Conservation (phyloP, 1,139 yeast species). For the Yamadazyma taylorii region DNA sequence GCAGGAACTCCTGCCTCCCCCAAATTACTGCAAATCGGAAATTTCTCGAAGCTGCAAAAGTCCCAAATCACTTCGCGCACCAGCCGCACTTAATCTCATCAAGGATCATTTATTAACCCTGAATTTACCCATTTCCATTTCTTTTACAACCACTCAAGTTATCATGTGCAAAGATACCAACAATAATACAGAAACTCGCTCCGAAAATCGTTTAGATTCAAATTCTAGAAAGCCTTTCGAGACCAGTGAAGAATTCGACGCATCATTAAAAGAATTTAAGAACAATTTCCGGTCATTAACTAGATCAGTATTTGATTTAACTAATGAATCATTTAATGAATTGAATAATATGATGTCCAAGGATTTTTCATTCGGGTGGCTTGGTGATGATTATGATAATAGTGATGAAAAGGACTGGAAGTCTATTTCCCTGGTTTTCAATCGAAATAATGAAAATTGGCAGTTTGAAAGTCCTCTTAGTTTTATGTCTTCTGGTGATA, state of each 20-base stretch:
- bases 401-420: constrained; percentile 5
- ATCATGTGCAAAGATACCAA: not conserved
- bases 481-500: constrained; percentile 1
- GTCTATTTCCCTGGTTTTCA: constrained; percentile 4
- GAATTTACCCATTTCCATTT: not conserved
- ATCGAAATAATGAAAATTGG: constrained; percentile 12
- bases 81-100: not conserved
- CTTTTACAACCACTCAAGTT: not conserved
- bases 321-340: constrained; percentile 26
- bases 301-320: constrained; percentile 19
- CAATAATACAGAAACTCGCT: not conserved
- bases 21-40: too few relatives aligned
- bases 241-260: constrained; percentile 10
- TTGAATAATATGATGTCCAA: constrained; percentile 25
- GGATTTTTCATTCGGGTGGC: constrained; percentile 20
- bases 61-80: not conserved
- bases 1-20: too few relatives aligned
- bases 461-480: constrained; percentile 9
- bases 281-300: constrained; percentile 15
- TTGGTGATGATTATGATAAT: constrained; percentile 13
- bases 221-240: too few relatives aligned
- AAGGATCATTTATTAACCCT: not conserved
- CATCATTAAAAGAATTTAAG: constrained; percentile 15
- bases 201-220: constrained; percentile 2
- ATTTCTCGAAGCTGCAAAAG: constrained; percentile 3